Evolutionary conservation across 2,329 filamentous ascomycete genomes (phyloP).

Genomic region (Fusarium succisae): DNA sequence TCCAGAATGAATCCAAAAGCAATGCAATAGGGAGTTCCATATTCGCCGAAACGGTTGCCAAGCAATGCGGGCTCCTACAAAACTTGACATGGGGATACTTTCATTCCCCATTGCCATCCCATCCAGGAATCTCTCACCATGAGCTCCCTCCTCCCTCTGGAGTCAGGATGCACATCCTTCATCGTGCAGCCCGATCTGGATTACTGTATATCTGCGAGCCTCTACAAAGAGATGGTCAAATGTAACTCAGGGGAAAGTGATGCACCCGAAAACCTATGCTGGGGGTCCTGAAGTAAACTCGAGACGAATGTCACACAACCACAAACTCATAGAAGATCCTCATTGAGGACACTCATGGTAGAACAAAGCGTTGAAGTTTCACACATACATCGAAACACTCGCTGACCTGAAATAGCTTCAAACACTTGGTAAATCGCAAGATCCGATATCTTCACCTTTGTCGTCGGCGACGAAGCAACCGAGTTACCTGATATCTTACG

Average conservation of each 20-base stretch:
- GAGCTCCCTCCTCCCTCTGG: too few species aligned
- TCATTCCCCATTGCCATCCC: too few species aligned
- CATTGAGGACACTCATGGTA: background rate
- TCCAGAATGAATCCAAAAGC: background rate
- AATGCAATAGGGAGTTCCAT: background rate
- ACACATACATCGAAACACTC: fast-evolving
- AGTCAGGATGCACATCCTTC: too few species aligned
- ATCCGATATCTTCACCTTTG: too few species aligned
- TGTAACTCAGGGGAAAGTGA: background rate
- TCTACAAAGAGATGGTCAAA: background rate
- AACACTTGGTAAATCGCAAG: background rate
- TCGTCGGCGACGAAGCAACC: too few species aligned
- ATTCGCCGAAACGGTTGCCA: too few species aligned
- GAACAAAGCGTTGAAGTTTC: background rate
- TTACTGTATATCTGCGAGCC: too few species aligned
- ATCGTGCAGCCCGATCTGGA: too few species aligned
- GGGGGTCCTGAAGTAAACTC: background rate
- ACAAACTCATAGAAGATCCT: background rate
- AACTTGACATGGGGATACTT: too few species aligned
- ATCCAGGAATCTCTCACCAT: too few species aligned
- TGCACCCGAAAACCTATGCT: background rate
- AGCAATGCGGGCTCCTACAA: too few species aligned
- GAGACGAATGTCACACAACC: background rate
- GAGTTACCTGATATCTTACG: too few species aligned
- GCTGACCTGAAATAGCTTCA: background rate